phyloP scores from a whole-genome alignment of 164 flowering plant genomes.

The Paratinospora sagittata region DNA sequence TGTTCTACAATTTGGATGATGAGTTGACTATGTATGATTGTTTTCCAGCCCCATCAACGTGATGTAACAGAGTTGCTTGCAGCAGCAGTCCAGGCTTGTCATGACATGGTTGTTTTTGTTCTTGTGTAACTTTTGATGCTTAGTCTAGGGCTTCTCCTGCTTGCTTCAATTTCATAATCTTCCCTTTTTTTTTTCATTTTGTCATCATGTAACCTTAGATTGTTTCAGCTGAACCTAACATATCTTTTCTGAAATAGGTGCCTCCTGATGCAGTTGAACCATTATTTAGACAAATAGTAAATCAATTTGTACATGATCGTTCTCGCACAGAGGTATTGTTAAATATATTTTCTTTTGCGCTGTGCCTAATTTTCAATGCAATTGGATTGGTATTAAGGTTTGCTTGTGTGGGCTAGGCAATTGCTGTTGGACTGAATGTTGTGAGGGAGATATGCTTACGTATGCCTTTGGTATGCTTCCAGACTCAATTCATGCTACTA shows the following conservation, averaged over 20 bases:
- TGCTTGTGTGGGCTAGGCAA: constrained; percentile 48
- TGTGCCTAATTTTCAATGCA: not conserved
- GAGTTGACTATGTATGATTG: constrained; percentile 15
- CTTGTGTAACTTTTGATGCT: not conserved
- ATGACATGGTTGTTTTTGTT: constrained; percentile 67
- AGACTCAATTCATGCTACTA: not conserved
- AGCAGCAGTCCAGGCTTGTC: constrained; percentile 95
- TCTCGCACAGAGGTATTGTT: constrained; percentile 77
- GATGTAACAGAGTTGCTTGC: constrained; percentile 85
- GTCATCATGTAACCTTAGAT: not conserved
- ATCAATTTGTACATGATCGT: constrained; percentile 88
- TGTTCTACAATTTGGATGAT: not conserved
- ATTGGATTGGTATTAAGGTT: constrained; percentile 4
- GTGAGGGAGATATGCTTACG: constrained; percentile 88
- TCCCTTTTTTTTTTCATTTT: not conserved
- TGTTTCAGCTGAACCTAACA: constrained; percentile 1
- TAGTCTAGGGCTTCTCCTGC: not conserved
- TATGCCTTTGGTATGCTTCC: constrained; percentile 69
- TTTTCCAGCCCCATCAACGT: constrained; percentile 86
- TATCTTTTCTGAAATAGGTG: constrained; percentile 42
- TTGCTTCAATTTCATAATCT: not conserved
- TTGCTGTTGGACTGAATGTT: constrained; percentile 83
- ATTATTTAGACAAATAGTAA: constrained; percentile 77
- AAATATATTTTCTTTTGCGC: not conserved
- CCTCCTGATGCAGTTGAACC: constrained; percentile 97